Evolutionary conservation across 169 alveolate species (phyloP).

Genomic region (Toxoplasma gondii): DNA sequence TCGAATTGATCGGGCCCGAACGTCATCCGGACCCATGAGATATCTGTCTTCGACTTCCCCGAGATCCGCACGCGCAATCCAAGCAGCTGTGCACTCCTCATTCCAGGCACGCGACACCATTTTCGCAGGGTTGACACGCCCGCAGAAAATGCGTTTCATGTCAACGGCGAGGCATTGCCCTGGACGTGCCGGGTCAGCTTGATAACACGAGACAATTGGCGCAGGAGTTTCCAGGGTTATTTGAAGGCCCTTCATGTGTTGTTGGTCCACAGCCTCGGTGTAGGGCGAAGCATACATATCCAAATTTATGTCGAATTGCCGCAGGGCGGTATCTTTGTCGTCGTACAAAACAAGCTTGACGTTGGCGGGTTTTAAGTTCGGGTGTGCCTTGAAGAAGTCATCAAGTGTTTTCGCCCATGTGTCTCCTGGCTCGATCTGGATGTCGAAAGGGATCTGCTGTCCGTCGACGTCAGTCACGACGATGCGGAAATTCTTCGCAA

Average conservation of each 20-base stretch:
- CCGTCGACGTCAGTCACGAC: constrained; percentile 19
- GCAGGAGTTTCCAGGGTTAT: constrained; percentile 9
- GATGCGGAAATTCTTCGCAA: constrained; percentile 24
- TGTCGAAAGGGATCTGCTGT: background rate
- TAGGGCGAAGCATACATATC: background rate
- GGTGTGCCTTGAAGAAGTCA: background rate
- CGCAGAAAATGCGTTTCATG: constrained; percentile 27
- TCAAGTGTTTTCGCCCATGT: background rate
- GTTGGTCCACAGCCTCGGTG: constrained; percentile 15
- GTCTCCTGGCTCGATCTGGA: constrained; percentile 15
- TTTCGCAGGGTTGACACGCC: background rate
- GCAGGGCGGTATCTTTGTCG: background rate
- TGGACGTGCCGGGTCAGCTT: background rate
- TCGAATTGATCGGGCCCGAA: constrained; percentile 10
- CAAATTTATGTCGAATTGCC: background rate
- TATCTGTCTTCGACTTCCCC: background rate
- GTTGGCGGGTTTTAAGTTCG: background rate
- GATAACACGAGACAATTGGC: constrained; percentile 4
- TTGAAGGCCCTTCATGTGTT: constrained; percentile 8
- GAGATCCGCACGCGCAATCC: background rate
- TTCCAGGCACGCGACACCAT: constrained; percentile 15
- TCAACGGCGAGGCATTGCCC: background rate
- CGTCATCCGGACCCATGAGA: constrained; percentile 17
- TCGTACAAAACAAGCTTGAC: constrained; percentile 7
- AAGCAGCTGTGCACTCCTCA: background rate